Base-by-base conservation (phyloP, 2,329 filamentous ascomycete genomes). In the Calonectria hongkongensis region DNA sequence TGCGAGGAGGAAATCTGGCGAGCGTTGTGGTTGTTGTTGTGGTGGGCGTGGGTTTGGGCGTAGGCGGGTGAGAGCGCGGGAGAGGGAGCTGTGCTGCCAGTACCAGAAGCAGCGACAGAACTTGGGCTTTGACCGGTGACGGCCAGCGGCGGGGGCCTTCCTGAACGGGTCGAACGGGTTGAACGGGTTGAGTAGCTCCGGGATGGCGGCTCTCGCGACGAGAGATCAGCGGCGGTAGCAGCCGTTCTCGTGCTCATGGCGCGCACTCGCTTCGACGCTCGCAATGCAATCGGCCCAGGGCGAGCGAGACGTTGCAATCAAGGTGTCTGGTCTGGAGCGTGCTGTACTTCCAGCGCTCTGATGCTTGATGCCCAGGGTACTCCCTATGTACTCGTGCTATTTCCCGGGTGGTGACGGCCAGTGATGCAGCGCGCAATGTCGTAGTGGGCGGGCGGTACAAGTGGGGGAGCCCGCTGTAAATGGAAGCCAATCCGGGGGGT, bases 101-200 rank as follows among this genome's bases (percentile, higher is more conserved):
- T 30, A 33, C 64, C 54, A 50, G 62, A 48, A 54, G 51, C 66
- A 62, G 66, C 51, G 51, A 58, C 66, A 58, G 39, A 33, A 41
- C 66, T 60, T 60, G 56, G 48, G 65, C 73, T 71, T 62, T 72
- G 47, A 66, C 73, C 75, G 66, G 70, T 64, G 48, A 54, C 70
- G 45, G 70, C 64, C 70, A 68, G 64, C 45, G 48, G 70, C 69
- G 70, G 70, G 70, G 70, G 70, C 64, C 65, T 72, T 64, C 65
- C 70, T 72, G 70, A 72, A 72, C 65, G 78, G 76, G 77, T 78
- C 65, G 78, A 82, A 73, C 81, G 79, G 75, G 79, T 78, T 72
- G 82, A 80, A 74, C 82, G 81, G 75, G 80, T 82, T 72, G 83
- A 84, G 76, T 80, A 82, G 72, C 81, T 82, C 74, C 83, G 82